Evolutionary conservation across 2,329 filamentous ascomycete genomes (phyloP).

Genomic region (Mycosphaerella sp.): DNA sequence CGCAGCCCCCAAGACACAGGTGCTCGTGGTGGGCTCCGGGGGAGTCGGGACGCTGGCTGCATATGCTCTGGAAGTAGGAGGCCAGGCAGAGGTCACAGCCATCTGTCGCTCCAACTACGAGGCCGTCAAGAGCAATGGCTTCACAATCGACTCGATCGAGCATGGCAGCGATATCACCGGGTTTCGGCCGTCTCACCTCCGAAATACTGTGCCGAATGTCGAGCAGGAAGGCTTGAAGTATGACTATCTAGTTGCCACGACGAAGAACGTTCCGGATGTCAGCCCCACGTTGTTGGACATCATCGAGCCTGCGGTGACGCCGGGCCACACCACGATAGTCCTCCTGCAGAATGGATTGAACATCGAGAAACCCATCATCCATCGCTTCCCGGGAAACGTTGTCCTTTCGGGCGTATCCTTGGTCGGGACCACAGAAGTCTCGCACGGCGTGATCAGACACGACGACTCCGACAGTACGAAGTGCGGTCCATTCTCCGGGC

Average conservation of each 20-base stretch:
- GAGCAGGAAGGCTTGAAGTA: conserved; percentile 34
- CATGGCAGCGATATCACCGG: conserved; percentile 42
- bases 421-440: conserved; percentile 47
- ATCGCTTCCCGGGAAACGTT: conserved; percentile 46
- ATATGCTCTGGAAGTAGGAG: conserved; percentile 48
- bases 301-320: conserved; percentile 48
- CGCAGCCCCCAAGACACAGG: conserved; percentile 31
- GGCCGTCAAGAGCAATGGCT: conserved; percentile 44
- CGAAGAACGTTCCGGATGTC: conserved; percentile 54
- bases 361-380: conserved; percentile 51
- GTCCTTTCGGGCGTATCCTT: conserved; percentile 50
- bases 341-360: conserved; percentile 59
- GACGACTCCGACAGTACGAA: conserved; percentile 47
- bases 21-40: conserved; percentile 51
- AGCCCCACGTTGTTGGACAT: conserved; percentile 45
- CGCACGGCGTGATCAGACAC: conserved; percentile 47
- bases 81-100: conserved; percentile 47
- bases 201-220: conserved; percentile 45
- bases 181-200: conserved; percentile 34
- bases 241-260: conserved; percentile 52
- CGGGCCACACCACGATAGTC: conserved; percentile 48
- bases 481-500: conserved; percentile 46
- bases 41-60: conserved; percentile 53
- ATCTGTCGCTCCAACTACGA: conserved; percentile 53
- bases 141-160: conserved; percentile 50